A percentile compares a stretch with the other conserved stretches of the same genome.
phyloP scores from a whole-genome alignment of 78 protist genomes.

The Mastigamoeba balamuthi region DNA sequence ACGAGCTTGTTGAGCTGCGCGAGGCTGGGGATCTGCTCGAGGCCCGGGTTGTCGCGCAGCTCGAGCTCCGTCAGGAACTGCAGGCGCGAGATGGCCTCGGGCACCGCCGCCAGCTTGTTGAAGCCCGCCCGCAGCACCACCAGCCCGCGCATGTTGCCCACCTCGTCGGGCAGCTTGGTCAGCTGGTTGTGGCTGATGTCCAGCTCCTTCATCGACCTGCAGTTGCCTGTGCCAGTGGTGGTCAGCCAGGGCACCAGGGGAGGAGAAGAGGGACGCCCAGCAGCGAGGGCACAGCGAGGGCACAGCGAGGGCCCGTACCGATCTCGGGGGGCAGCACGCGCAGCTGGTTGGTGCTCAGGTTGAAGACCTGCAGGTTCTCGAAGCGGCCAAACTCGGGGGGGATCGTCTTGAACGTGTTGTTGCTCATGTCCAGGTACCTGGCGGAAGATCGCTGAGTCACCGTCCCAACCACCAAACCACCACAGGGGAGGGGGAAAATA shows the following conservation, averaged over 20 bases:
- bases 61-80: conserved; percentile 32
- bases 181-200: conserved; percentile 41
- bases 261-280: no score
- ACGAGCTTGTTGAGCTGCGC: conserved; percentile 27
- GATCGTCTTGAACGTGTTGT: conserved; percentile 35
- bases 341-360: conserved; percentile 20
- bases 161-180: conserved; percentile 37
- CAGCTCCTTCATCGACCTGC: conserved; percentile 4
- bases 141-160: conserved; percentile 26
- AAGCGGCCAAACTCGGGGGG: conserved; percentile 54
- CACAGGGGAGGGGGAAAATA: no score
- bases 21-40: conserved; percentile 40
- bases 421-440: conserved; percentile 28
- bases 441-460: background rate
- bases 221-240: no score
- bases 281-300: background rate
- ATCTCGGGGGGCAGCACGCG: conserved; percentile 40
- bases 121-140: conserved; percentile 21
- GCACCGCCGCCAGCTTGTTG: conserved; percentile 39
- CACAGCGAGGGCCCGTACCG: conserved; percentile 9
- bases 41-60: conserved; percentile 52
- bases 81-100: conserved; percentile 34
- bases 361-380: conserved; percentile 16
- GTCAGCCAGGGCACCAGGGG: no score
- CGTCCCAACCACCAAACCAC: no score